A percentile compares a stretch with the other conserved stretches of the same genome.
Conservation (phyloP, 257 asterid species). For the Lantana camara region DNA sequence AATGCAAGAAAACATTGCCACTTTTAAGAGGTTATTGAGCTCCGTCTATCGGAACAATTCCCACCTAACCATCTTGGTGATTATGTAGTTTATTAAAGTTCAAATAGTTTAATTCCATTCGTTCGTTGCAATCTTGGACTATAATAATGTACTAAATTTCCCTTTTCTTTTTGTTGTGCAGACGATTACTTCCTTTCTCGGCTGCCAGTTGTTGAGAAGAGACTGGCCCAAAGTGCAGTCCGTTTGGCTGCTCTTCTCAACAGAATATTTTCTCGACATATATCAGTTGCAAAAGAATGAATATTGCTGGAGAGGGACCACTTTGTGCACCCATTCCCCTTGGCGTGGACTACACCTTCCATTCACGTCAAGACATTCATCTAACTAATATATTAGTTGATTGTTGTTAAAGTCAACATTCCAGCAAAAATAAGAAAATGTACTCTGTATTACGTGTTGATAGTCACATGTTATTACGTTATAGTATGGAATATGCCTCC, state of each 20-base stretch:
- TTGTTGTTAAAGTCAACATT: slow-evolving; percentile 39
- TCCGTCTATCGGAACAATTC: not conserved
- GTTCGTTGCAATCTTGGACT: not conserved
- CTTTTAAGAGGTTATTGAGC: no score
- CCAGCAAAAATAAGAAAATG: slow-evolving; percentile 21
- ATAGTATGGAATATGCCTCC: slow-evolving; percentile 31
- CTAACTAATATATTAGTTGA: slow-evolving; percentile 27
- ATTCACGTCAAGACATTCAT: slow-evolving; percentile 38
- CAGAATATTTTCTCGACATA: slow-evolving; percentile 47
- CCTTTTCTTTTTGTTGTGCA: slow-evolving; percentile 21
- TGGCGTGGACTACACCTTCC: slow-evolving; percentile 28
- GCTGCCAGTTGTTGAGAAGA: slow-evolving; percentile 78
- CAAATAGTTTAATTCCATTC: not conserved
- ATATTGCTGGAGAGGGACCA: slow-evolving; percentile 17
- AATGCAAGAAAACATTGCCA: no score
- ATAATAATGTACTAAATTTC: slow-evolving; percentile 12
- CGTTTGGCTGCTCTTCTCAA: slow-evolving; percentile 91
- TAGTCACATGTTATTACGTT: slow-evolving; percentile 7
- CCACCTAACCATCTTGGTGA: no score
- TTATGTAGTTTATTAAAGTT: not conserved
- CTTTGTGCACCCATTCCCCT: slow-evolving; percentile 9
- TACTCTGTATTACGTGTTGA: slow-evolving; percentile 3
- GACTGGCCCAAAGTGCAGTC: slow-evolving; percentile 75
- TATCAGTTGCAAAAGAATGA: slow-evolving; percentile 56
- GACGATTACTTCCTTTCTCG: slow-evolving; percentile 87